Evolutionary conservation across 257 asterid species (phyloP).

Genomic region (Solanum paucissectum): DNA sequence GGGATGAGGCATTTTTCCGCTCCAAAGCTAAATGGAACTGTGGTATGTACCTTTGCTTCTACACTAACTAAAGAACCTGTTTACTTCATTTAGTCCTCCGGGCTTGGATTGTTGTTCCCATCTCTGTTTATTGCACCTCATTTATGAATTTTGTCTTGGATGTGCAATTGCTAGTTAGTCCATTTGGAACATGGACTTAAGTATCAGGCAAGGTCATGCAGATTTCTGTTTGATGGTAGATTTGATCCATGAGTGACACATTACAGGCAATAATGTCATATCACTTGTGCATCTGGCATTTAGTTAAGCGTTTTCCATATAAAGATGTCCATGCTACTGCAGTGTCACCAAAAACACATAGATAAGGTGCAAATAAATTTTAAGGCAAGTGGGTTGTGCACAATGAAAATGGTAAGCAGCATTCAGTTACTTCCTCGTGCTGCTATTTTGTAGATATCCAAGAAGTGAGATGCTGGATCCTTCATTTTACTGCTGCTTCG

Average conservation of each 20-base stretch:
- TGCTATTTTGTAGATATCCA: neutral
- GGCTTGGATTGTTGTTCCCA: neutral
- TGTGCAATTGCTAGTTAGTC: neutral
- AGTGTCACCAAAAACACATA: neutral
- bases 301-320: neutral
- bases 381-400: neutral
- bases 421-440: neutral
- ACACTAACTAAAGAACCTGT: neutral
- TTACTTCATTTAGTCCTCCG: neutral
- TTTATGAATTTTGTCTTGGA: neutral
- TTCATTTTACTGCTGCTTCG: neutral
- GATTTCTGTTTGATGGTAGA: neutral
- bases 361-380: neutral
- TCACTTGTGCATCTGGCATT: neutral
- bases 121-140: neutral
- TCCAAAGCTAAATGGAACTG: slow-evolving; percentile 83
- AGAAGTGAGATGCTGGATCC: neutral
- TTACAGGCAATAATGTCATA: neutral
- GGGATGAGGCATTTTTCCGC: slow-evolving; percentile 76
- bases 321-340: neutral
- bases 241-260: neutral
- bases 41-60: slow-evolving; percentile 17
- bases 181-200: neutral
- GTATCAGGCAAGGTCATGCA: neutral
- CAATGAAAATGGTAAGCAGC: neutral